Conservation (phyloP, 768 basidiomycete genomes). For the Pilatotrama ljubarskyi region DNA sequence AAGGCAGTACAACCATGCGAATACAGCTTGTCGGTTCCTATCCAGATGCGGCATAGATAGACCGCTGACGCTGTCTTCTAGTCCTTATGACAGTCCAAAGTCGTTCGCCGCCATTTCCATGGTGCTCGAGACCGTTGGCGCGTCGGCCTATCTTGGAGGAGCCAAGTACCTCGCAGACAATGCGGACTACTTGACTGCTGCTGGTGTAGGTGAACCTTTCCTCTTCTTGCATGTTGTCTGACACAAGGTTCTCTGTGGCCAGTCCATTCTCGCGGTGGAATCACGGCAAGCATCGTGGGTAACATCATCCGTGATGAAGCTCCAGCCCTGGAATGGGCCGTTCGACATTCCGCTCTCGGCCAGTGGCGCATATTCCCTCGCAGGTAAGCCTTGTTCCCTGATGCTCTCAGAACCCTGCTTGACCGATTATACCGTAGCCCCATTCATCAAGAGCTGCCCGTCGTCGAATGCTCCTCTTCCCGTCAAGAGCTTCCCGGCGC, state of each 20-base stretch:
- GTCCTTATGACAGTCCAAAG: constrained; percentile 43
- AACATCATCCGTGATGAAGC: constrained; percentile 39
- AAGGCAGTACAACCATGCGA: constrained; percentile 52
- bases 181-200: constrained; percentile 47
- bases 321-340: constrained; percentile 46
- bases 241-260: not conserved
- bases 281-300: constrained; percentile 56
- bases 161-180: constrained; percentile 41
- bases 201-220: constrained; percentile 37
- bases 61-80: constrained; percentile 7
- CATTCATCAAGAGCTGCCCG: constrained; percentile 55
- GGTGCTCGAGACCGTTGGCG: constrained; percentile 53
- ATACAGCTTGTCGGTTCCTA: constrained; percentile 55
- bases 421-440: constrained; percentile 1
- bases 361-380: constrained; percentile 48
- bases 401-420: not conserved
- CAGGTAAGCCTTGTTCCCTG: constrained; percentile 20
- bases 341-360: constrained; percentile 39
- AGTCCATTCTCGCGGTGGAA: constrained; percentile 55
- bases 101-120: constrained; percentile 47
- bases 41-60: too few relatives aligned
- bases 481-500: constrained; percentile 48
- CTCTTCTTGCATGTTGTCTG: not conserved
- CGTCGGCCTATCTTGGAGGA: constrained; percentile 61
- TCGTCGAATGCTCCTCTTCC: constrained; percentile 47